Percentiles rank a stretch among this genome's conserved stretches.
Evolutionary conservation across 495 filamentous ascomycete species (phyloP).

Genomic region (Neurospora sp.): DNA sequence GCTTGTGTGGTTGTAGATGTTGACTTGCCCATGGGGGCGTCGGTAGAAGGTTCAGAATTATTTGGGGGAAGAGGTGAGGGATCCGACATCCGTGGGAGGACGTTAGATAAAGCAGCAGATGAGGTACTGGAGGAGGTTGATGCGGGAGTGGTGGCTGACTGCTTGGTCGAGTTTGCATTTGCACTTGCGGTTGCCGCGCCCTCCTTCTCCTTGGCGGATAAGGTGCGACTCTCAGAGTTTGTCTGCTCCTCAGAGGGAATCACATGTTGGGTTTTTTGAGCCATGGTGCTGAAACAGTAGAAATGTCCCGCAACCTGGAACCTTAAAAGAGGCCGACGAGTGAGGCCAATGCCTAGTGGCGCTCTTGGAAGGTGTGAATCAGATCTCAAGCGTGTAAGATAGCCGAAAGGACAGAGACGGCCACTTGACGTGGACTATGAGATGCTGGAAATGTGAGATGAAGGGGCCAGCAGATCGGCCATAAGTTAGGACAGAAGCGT

Average conservation of each 20-base stretch:
- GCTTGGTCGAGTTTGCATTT: slow-evolving; percentile 14
- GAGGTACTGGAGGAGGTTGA: slow-evolving; percentile 2
- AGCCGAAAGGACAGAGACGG: neutral
- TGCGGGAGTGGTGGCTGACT: slow-evolving; percentile 4
- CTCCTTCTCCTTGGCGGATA: slow-evolving; percentile 23
- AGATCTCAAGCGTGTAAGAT: neutral
- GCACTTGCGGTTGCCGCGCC: slow-evolving; percentile 11
- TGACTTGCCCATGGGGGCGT: slow-evolving; percentile 29
- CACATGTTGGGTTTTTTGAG: slow-evolving; percentile 24
- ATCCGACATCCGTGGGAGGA: slow-evolving; percentile 22
- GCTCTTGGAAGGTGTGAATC: neutral
- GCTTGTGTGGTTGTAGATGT: slow-evolving; percentile 24
- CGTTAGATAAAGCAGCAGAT: slow-evolving; percentile 9
- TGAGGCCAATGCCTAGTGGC: neutral
- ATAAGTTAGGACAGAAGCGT: slow-evolving; percentile 20
- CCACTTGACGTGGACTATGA: neutral
- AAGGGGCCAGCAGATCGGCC: slow-evolving; percentile 17
- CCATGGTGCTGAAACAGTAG: slow-evolving; percentile 11
- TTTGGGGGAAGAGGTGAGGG: slow-evolving; percentile 9
- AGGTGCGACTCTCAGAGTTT: slow-evolving; percentile 15
- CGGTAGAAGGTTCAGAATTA: slow-evolving; percentile 11
- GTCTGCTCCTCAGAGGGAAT: slow-evolving; percentile 19
- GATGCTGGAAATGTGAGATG: neutral
- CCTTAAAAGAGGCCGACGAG: neutral
- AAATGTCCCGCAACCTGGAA: neutral